A percentile compares a stretch with the other conserved stretches of the same genome.
phyloP scores from a whole-genome alignment of 2,329 filamentous ascomycete species.

The Stagonosporopsis vannaccii region DNA sequence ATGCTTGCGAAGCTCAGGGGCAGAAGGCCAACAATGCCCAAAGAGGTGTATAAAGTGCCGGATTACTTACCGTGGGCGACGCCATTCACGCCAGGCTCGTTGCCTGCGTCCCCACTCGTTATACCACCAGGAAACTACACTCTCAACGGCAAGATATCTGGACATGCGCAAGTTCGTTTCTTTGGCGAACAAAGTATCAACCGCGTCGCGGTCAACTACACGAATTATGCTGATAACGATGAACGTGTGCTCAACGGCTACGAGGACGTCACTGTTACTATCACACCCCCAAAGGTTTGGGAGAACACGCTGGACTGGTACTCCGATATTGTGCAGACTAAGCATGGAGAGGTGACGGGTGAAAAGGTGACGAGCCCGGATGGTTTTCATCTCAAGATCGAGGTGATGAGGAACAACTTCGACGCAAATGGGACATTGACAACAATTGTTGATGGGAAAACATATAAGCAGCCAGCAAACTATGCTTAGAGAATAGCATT shows the following conservation, averaged over 20 bases:
- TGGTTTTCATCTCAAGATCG: conserved; percentile 52
- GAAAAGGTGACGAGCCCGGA: conserved; percentile 51
- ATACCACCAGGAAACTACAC: conserved; percentile 17
- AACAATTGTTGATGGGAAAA: conserved; percentile 48
- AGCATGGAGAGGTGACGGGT: conserved; percentile 37
- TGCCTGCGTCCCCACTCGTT: background rate
- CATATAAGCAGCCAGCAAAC: conserved; percentile 52
- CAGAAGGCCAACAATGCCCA: conserved; percentile 35
- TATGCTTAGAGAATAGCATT: conserved; percentile 27
- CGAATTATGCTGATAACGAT: conserved; percentile 50
- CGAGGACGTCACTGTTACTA: conserved; percentile 44
- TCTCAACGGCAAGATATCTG: conserved; percentile 20
- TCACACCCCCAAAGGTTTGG: conserved; percentile 17
- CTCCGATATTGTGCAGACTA: conserved; percentile 46
- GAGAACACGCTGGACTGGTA: conserved; percentile 48
- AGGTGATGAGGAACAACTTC: conserved; percentile 52
- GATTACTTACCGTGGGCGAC: conserved; percentile 48
- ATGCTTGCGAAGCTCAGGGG: conserved; percentile 53
- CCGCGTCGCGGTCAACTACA: conserved; percentile 48
- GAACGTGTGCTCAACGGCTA: conserved; percentile 42
- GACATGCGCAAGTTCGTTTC: conserved; percentile 25
- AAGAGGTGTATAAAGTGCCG: conserved; percentile 33
- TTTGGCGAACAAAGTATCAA: conserved; percentile 20
- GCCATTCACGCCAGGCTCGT: conserved; percentile 35
- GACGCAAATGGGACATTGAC: conserved; percentile 52